Conservation (phyloP, 2,329 filamentous ascomycete genomes). For the Penicillium sp. region DNA sequence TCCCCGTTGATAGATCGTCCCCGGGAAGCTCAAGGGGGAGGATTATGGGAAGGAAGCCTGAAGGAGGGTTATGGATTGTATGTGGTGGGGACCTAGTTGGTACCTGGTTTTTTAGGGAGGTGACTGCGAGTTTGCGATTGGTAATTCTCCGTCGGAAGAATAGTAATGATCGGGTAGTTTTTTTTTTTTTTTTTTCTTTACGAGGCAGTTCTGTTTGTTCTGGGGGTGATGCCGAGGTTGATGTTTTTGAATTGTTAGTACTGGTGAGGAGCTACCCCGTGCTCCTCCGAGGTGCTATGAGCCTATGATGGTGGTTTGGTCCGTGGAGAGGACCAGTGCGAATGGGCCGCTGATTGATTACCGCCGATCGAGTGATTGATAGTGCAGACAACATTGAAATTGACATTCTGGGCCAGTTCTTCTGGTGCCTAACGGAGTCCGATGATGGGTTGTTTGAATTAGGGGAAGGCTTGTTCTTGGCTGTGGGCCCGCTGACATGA, state of each 20-base stretch:
- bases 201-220: neutral
- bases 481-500: neutral
- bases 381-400: neutral
- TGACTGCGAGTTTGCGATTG: neutral
- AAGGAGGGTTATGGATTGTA: neutral
- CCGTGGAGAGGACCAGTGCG: neutral
- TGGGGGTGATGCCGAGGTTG: neutral
- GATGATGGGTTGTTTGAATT: neutral
- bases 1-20: constrained; percentile 30
- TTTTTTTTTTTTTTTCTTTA: neutral
- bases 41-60: neutral
- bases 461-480: neutral
- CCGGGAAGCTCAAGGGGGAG: neutral
- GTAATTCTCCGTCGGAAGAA: neutral
- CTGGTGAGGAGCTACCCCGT: neutral
- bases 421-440: neutral
- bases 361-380: constrained; percentile 1
- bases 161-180: neutral
- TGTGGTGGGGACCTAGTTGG: neutral
- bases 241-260: neutral
- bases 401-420: neutral
- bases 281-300: neutral
- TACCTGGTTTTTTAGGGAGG: neutral
- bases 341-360: neutral
- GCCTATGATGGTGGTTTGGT: neutral